These are phyloP conservation scores for Furculomyces boomerangus DNA, from an alignment of 371 early-diverging fungal species.

Conservation along the genomic window DNA sequence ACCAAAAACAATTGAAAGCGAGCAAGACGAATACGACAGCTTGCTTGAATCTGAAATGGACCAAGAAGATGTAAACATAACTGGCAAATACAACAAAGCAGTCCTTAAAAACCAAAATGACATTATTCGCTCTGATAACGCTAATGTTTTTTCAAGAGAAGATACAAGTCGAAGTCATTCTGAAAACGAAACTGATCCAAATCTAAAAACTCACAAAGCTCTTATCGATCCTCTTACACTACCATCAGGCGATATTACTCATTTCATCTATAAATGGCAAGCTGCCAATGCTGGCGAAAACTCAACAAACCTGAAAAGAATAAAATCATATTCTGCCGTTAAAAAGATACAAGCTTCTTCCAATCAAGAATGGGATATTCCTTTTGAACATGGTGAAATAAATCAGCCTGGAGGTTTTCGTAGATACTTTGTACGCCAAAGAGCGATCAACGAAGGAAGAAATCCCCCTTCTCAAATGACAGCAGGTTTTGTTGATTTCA, in stretches of 20 bases:
- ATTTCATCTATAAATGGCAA: conserved; percentile 84
- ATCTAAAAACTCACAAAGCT: conserved; percentile 2
- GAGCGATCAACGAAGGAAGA: conserved; percentile 49
- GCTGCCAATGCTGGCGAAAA: conserved; percentile 27
- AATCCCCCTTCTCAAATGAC: conserved; percentile 53
- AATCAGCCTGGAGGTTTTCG: conserved; percentile 72
- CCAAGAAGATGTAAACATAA: not conserved
- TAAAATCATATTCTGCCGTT: conserved; percentile 16
- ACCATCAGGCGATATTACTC: conserved; percentile 60
- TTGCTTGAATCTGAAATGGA: not conserved
- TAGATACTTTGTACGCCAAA: conserved; percentile 55
- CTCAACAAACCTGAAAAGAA: conserved; percentile 3
- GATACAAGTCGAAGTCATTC: not conserved
- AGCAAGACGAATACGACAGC: not conserved
- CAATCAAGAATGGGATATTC: conserved; percentile 20
- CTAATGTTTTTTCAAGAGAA: not conserved
- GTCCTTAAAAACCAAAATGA: not conserved
- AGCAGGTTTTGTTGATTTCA: conserved; percentile 79
- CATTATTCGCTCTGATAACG: not conserved
- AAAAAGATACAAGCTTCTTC: conserved; percentile 2
- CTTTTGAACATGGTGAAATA: conserved; percentile 17
- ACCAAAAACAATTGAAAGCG: not conserved
- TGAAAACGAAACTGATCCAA: not conserved
- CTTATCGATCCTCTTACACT: conserved; percentile 29
- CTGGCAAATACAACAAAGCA: not conserved